phyloP scores from a whole-genome alignment of 805 yeast genomes.

The Danielia reshetovae region DNA sequence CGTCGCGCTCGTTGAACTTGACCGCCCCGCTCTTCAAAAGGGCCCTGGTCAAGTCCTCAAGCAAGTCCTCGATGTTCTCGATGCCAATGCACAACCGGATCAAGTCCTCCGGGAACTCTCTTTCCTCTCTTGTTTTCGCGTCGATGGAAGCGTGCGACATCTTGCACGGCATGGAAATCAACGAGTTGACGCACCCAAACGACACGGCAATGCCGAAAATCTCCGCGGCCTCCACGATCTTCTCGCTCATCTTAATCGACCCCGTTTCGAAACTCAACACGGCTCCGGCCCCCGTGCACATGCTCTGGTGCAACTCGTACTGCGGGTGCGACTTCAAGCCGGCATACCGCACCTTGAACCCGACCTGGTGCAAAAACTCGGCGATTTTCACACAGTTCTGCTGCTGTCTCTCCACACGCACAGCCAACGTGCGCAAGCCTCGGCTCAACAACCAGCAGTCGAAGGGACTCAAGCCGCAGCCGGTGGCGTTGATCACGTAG shows the following conservation, averaged over 20 bases:
- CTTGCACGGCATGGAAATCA: constrained; percentile 89
- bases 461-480: constrained; percentile 88
- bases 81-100: constrained; percentile 90
- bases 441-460: constrained; percentile 87
- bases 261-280: constrained; percentile 90
- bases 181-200: constrained; percentile 90
- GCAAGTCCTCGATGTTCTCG: constrained; percentile 75
- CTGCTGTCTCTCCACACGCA: constrained; percentile 86
- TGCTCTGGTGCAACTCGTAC: constrained; percentile 69
- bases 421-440: constrained; percentile 84
- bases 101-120: constrained; percentile 90
- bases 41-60: constrained; percentile 74
- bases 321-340: constrained; percentile 82
- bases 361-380: constrained; percentile 60
- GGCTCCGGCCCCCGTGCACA: constrained; percentile 83
- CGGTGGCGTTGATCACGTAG: constrained; percentile 82
- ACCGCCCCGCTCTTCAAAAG: constrained; percentile 62
- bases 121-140: constrained; percentile 76
- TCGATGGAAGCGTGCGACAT: constrained; percentile 98
- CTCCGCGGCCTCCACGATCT: constrained; percentile 69
- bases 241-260: constrained; percentile 56
- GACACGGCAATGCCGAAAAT: constrained; percentile 88
- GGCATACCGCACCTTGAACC: constrained; percentile 80
- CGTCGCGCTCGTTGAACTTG: constrained; percentile 36
- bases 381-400: constrained; percentile 74